These are phyloP conservation scores for Xylaria polymorpha DNA, from an alignment of 2,329 filamentous ascomycete species.

Conservation along the genomic window DNA sequence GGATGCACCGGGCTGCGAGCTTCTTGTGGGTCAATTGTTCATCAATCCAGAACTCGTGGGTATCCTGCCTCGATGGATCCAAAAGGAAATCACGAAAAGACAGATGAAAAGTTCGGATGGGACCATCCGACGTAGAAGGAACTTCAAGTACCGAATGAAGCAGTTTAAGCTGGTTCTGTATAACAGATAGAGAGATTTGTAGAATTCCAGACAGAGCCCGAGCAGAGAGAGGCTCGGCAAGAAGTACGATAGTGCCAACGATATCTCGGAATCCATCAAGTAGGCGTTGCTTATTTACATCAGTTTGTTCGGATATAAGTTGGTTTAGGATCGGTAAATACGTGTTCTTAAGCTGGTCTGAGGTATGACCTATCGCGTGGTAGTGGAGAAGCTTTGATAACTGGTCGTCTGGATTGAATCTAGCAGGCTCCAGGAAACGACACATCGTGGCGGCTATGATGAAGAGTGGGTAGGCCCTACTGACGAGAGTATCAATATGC, in stretches of 20 bases:
- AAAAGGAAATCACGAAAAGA: conserved; percentile 33
- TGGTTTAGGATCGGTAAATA: conserved; percentile 30
- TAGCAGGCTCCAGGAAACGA: conserved; percentile 41
- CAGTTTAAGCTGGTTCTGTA: conserved; percentile 3
- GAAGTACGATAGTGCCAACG: conserved; percentile 21
- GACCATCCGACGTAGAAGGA: background rate
- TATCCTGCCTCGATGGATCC: conserved; percentile 13
- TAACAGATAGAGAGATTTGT: background rate
- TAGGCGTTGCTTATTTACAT: background rate
- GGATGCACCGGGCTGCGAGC: conserved; percentile 47
- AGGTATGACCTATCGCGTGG: conserved; percentile 18
- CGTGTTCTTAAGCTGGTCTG: conserved; percentile 22
- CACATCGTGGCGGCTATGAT: conserved; percentile 49
- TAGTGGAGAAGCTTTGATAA: conserved; percentile 17
- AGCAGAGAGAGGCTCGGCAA: conserved; percentile 18
- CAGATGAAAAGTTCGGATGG: conserved; percentile 17
- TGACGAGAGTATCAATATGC: conserved; percentile 28
- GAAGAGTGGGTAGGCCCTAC: conserved; percentile 46
- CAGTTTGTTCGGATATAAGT: too few relatives aligned
- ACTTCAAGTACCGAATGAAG: conserved; percentile 31
- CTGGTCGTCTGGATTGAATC: background rate
- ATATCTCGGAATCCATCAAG: conserved; percentile 14
- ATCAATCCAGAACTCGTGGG: conserved; percentile 28
- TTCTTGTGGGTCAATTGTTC: conserved; percentile 19
- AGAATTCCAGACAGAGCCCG: conserved; percentile 4